These are phyloP conservation scores for Ambrosiella beaveri DNA, from an alignment of 2,329 filamentous ascomycete species.

Conservation along the genomic window DNA sequence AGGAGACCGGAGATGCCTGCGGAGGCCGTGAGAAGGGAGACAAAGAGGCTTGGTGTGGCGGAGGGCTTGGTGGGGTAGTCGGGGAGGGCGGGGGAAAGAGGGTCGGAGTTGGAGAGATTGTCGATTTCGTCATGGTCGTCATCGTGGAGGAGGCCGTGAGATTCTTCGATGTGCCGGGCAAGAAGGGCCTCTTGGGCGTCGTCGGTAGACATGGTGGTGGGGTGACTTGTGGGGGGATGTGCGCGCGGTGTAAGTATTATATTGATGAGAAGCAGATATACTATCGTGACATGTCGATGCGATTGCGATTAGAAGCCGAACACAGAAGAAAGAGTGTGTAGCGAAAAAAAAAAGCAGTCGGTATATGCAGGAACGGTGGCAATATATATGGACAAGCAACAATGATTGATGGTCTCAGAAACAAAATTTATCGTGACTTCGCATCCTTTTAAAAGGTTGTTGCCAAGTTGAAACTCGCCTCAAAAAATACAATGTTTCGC, in stretches of 20 bases:
- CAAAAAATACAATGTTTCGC: neutral
- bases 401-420: neutral
- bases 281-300: conserved; percentile 1
- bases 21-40: conserved; percentile 45
- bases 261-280: neutral
- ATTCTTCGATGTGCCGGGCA: neutral
- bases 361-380: neutral
- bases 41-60: conserved; percentile 29
- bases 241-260: neutral
- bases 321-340: neutral
- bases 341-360: neutral
- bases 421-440: neutral
- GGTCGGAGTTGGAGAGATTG: conserved; percentile 14
- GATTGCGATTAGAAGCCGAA: neutral
- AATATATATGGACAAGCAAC: conserved; percentile 3
- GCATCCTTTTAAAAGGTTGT: neutral
- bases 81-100: conserved; percentile 13
- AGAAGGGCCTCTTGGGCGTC: conserved; percentile 2
- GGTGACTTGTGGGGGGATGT: neutral
- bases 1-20: conserved; percentile 50
- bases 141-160: conserved; percentile 6
- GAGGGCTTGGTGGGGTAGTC: conserved; percentile 16
- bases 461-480: neutral
- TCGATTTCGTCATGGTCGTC: conserved; percentile 18
- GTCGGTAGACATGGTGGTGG: neutral